Base-by-base conservation (phyloP, 805 yeast genomes). In the Ogataea kodamae region DNA sequence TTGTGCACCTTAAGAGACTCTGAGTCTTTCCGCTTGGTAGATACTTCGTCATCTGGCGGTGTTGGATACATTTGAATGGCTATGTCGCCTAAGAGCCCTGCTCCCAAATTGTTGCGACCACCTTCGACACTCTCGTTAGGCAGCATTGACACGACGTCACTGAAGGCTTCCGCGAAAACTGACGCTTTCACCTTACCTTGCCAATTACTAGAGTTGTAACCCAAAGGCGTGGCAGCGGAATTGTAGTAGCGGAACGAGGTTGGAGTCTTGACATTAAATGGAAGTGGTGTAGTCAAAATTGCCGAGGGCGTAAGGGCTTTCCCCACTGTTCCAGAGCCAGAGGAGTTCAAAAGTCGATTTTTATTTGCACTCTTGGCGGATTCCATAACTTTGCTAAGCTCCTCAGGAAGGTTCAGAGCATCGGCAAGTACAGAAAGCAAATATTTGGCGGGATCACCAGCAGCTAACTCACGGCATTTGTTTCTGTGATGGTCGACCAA, bases 361-460 rank as follows among this genome's bases (percentile, higher is more conserved):
- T 33, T 37, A 18, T 30, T 25, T 10, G 39, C 30, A 2, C 37
- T 29, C n/a, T 44, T 41, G 9, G 47, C 37, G n/a, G 42, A 29
- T 29, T 56, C 54, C 14, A 52, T 39, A 10, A 61, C 37, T 17
- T 50, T 52, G 9, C 40, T 46, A 35, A 58, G 64, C 21, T 63
- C 61, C 9, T 64, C 72, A 6, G 65, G 67, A 16, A 74, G 46
- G 25, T 68, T 73, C 39, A 74, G 57, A 22, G 70, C 55, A 49
- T 74, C 74, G 6, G 75, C 67, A 35, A 75, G 57, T 2, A 77
- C 68, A 0, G 76, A 70, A 28, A 67, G 60, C 45, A 74, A 69
- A 49, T 70, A 75, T 33, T 59, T 56, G 27, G 67, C 65, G 0
- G 78, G 73, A 46, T 74, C 73, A 14, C 53, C 39, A 31, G 52